Evolutionary conservation across 148 eudicot species (phyloP), one percentile per base, ranked within the genome.

Genomic region (Amaranthus palmeri): DNA sequence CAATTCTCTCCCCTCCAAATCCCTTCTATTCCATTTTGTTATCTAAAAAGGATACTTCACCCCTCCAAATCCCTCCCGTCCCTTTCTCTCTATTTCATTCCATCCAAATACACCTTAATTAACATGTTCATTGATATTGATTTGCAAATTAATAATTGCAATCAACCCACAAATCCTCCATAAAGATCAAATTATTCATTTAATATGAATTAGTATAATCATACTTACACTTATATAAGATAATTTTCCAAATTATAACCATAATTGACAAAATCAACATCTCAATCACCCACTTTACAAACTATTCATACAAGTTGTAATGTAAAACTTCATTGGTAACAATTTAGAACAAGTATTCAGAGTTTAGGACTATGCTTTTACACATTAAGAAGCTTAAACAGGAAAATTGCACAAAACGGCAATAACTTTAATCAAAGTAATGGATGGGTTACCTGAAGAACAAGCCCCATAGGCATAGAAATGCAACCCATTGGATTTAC

Each of bases 401-500:
- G 3, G 9, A 49, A 74, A 47, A 7, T 66, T 65, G 42, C 10
- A 12, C 41, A 58, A 62, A 45, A 62, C 43, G 6, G 36, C 13
- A n/a, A 43, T 41, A 3, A 43, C 4, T 13, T n/a, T 6, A 14
- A 44, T 41, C 25, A 36, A 25, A 44, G 45, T 67, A 72, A 0
- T 3, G 65, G 3, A 48, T 10, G 65, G 47, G 36, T 3, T 69
- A 69, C 81, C 78, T 79, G 81, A 74, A 74, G 54, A 3, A 70
- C 12, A 15, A 68, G 69, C 7, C 74, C 54, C 49, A 54, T 54
- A 1, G 74, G 81, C 60, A 78, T 17, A 1, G 65, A 78, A 69
- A 73, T 49, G 51, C 66, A 79, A 51, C 74, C 74, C 81, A 79
- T 79, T 69, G 65, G 10, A 64, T 54, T 62, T 18, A 74, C 51